phyloP scores from a whole-genome alignment of 2,329 filamentous ascomycete genomes.

The Epichloe sylvatica region DNA sequence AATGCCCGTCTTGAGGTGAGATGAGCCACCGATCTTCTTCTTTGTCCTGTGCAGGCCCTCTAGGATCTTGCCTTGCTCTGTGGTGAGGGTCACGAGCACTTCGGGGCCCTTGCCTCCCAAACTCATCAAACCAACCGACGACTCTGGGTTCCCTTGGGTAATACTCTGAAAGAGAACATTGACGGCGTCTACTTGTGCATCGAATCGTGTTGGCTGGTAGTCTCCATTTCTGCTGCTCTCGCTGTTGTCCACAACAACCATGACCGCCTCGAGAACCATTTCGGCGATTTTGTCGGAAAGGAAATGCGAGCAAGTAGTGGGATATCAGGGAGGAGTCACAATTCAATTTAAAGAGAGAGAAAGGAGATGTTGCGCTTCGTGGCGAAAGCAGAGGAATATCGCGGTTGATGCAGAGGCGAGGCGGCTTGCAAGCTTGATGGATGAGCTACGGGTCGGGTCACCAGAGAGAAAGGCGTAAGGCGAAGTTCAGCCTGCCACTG shows the following conservation, averaged over 20 bases:
- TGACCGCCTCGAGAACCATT: constrained; percentile 98
- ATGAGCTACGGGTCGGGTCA: neutral
- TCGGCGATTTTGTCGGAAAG: constrained; percentile 32
- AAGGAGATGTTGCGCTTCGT: neutral
- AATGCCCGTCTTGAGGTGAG: constrained; percentile 83
- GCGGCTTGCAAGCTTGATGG: constrained; percentile 4
- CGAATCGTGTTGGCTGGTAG: constrained; percentile 79
- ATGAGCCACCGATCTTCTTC: constrained; percentile 78
- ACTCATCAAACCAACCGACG: constrained; percentile 93
- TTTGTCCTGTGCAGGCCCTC: constrained; percentile 80
- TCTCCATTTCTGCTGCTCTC: constrained; percentile 97
- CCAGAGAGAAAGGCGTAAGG: constrained; percentile 23
- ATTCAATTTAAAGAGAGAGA: neutral
- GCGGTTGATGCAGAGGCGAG: constrained; percentile 1
- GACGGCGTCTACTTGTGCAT: constrained; percentile 89
- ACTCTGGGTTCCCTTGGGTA: constrained; percentile 89
- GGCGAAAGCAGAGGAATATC: neutral
- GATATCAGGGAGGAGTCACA: too few relatives aligned
- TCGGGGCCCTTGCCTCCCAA: constrained; percentile 98
- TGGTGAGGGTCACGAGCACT: constrained; percentile 89
- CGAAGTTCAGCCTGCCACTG: constrained; percentile 29
- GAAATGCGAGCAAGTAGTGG: neutral
- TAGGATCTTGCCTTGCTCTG: constrained; percentile 89
- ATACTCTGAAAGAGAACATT: constrained; percentile 93
- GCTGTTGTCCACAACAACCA: constrained; percentile 99